Evolutionary conservation across 495 filamentous ascomycete species (phyloP), one percentile per base, ranked within the genome.

Genomic region (Parachaetomium inaequale): DNA sequence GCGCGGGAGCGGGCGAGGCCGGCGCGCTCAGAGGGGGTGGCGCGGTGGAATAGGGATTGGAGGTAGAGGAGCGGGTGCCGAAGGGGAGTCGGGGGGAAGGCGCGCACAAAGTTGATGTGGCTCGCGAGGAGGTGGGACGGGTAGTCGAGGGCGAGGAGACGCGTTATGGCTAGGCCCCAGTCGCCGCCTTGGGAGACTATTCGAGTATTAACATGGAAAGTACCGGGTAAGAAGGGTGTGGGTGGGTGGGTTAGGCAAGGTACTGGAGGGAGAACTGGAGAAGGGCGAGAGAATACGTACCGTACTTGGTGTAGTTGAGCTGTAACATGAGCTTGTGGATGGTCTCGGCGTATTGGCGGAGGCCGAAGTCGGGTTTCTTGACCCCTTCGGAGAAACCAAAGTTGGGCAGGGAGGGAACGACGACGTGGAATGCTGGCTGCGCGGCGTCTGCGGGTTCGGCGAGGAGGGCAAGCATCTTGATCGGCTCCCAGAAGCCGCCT

Each of bases 121-220:
- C 17, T 32, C 17, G 50, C 28, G 1, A 52, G 29, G 50, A 32
- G 7, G 31, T 34, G 28, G 3, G 21, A 10, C 17, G 50, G 50
- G 29, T 52, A 52, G 17, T 19, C 10, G 17, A 52, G 50, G 28
- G 28, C 28, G 5, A 52, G 15, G 17, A 52, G 15, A 4, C 50
- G 50, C 29, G 50, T 52, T 7, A 52, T 34, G 17, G 12, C 17
- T 15, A 32, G n/a, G 28, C 28, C 50, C 50, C 50, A 52, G 31
- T 52, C 50, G 50, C 50, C 50, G 50, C 50, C 50, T 23, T 52
- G 50, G 3, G 50, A 28, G 6, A 31, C 47, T 50, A n/a, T n/a
- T n/a, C n/a, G n/a, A n/a, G n/a, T n/a, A n/a, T n/a, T n/a, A n/a
- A n/a, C n/a, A n/a, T n/a, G n/a, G n/a, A n/a, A n/a, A n/a, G n/a